These are phyloP conservation scores for Diaporthe capsici DNA, from an alignment of 2,329 filamentous ascomycete genomes.

Conservation along the genomic window DNA sequence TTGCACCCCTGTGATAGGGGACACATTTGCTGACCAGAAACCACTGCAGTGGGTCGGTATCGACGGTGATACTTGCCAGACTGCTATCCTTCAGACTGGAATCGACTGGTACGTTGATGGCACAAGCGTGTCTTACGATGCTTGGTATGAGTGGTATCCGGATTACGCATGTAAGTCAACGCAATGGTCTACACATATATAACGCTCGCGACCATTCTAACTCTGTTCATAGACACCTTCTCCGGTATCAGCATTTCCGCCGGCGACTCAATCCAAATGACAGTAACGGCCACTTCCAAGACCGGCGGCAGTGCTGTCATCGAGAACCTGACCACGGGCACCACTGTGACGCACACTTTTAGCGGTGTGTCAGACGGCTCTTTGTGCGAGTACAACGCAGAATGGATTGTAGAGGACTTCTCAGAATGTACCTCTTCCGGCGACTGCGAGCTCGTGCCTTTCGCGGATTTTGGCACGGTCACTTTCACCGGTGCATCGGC, in stretches of 20 bases:
- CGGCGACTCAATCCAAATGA: constrained; percentile 48
- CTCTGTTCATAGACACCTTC: constrained; percentile 37
- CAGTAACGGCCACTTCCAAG: constrained; percentile 54
- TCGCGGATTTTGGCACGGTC: constrained; percentile 63
- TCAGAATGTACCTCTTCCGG: constrained; percentile 48
- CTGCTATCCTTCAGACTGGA: constrained; percentile 69
- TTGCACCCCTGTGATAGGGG: fast-evolving
- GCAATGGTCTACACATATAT: fast-evolving
- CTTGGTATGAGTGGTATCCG: constrained; percentile 75
- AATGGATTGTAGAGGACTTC: constrained; percentile 75
- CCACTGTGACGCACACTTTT: constrained; percentile 66
- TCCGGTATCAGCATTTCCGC: constrained; percentile 43
- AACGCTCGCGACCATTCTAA: background rate
- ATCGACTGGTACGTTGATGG: constrained; percentile 66
- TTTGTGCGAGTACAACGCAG: constrained; percentile 70
- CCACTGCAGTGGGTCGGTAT: constrained; percentile 67
- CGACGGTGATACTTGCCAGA: constrained; percentile 69
- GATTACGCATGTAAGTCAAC: constrained; percentile 58
- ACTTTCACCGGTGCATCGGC: constrained; percentile 56
- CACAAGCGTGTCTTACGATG: constrained; percentile 59
- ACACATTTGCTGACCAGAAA: background rate
- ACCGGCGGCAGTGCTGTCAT: constrained; percentile 60
- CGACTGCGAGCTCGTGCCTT: constrained; percentile 54
- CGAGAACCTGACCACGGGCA: constrained; percentile 63
- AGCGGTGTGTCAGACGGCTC: constrained; percentile 53